Conservation (phyloP, 306 rosid species). For the Clitoria ternatea region DNA sequence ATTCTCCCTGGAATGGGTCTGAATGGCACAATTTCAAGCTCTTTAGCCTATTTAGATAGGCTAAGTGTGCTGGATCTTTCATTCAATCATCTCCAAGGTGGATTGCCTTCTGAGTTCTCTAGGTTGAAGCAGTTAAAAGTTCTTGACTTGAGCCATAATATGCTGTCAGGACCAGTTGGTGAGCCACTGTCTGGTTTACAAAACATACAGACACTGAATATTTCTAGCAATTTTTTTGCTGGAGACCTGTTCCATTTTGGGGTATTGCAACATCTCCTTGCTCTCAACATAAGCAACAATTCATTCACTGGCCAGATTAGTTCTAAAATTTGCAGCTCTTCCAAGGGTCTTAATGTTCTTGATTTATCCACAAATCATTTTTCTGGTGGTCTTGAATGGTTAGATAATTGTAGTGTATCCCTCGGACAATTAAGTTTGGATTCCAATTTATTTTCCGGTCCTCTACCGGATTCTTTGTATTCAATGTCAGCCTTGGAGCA, state of each 20-base stretch:
- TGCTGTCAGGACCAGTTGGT: constrained; percentile 46
- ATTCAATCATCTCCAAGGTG: constrained; percentile 48
- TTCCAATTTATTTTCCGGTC: constrained; percentile 41
- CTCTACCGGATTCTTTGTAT: constrained; percentile 52
- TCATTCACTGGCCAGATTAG: constrained; percentile 43
- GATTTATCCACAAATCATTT: constrained; percentile 48
- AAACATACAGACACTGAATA: constrained; percentile 42
- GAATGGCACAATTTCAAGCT: constrained; percentile 41
- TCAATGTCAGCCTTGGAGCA: constrained; percentile 44
- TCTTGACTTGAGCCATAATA: constrained; percentile 59
- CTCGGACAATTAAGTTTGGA: constrained; percentile 43
- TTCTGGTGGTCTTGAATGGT: constrained; percentile 43
- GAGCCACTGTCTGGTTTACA: constrained; percentile 36
- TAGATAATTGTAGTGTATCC: constrained; percentile 41
- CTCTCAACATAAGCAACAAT: constrained; percentile 54
- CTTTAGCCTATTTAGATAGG: constrained; percentile 39
- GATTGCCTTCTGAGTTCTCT: constrained; percentile 46
- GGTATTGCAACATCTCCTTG: constrained; percentile 40
- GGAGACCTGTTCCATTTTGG: constrained; percentile 30
- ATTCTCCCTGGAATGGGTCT: constrained; percentile 44
- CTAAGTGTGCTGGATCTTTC: constrained; percentile 50
- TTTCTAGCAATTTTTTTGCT: constrained; percentile 48
- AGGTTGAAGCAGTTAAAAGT: constrained; percentile 38
- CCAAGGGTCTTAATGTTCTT: constrained; percentile 39
- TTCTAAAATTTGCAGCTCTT: constrained; percentile 45